phyloP scores from a whole-genome alignment of 23 red algal species.

The Porphyridium purpureum region DNA sequence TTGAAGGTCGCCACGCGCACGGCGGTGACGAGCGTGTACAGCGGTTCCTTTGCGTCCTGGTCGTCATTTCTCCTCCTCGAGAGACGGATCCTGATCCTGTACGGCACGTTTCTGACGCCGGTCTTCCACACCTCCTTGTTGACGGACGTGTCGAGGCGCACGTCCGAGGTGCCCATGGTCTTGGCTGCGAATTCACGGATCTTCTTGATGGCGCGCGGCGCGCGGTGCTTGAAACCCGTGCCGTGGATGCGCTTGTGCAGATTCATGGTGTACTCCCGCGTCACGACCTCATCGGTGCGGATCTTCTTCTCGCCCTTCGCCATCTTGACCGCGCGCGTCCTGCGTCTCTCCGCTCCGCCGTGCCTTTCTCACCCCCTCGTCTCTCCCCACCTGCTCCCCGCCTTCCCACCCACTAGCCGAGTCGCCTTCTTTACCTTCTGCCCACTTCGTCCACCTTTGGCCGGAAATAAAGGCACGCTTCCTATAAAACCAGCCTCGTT shows the following conservation, averaged over 20 bases:
- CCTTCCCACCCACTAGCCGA: no score
- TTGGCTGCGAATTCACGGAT: constrained; percentile 71
- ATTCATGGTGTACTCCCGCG: constrained; percentile 93
- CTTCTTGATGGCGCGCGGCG: constrained; percentile 74
- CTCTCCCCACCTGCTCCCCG: no score
- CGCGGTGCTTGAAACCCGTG: constrained; percentile 79
- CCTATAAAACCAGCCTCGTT: no score
- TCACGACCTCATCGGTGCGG: constrained; percentile 54
- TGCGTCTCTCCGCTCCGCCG: no score
- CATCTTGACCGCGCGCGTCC: no score
- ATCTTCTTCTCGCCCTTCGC: constrained; percentile 45
- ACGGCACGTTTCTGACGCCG: constrained; percentile 75
- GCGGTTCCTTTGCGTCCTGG: constrained; percentile 75
- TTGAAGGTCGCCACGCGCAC: constrained; percentile 68
- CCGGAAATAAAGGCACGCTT: no score
- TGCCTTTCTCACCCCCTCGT: no score
- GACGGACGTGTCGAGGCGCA: constrained; percentile 65
- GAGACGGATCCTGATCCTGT: constrained; percentile 64
- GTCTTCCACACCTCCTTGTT: constrained; percentile 97
- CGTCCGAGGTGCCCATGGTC: constrained; percentile 87
- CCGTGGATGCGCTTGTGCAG: constrained; percentile 67
- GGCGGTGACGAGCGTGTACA: constrained; percentile 68
- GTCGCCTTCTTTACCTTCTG: no score
- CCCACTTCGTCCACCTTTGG: no score
- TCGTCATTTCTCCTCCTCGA: constrained; percentile 73